Evolutionary conservation across 116 monocot genomes (phyloP).

Genomic region (Dioscorea cayenensis): DNA sequence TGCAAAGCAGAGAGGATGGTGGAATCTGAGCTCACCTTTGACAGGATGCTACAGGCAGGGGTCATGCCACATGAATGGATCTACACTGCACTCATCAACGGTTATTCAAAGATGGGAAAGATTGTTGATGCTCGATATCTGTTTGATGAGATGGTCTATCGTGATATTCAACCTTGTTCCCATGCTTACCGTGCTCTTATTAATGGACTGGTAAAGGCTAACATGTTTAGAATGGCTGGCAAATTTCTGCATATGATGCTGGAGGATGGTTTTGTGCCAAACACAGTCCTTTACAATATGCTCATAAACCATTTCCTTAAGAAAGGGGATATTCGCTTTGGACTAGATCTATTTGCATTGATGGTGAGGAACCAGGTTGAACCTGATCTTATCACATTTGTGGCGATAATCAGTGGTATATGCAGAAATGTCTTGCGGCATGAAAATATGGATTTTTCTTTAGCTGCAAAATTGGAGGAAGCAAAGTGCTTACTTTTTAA

Average conservation of each 20-base stretch:
- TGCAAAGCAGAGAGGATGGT: too few species aligned
- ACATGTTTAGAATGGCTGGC: too few species aligned
- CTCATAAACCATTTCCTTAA: slow-evolving; percentile 31
- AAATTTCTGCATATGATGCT: slow-evolving; percentile 31
- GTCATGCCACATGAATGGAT: too few species aligned
- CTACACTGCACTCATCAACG: slow-evolving; percentile 30
- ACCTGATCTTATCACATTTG: slow-evolving; percentile 33
- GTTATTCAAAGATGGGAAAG: slow-evolving; percentile 27
- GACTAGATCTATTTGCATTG: slow-evolving; percentile 22
- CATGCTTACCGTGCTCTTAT: slow-evolving; percentile 35
- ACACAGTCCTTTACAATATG: slow-evolving; percentile 35
- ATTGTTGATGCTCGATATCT: slow-evolving; percentile 16
- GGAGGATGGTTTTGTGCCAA: slow-evolving; percentile 28
- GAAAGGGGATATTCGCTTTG: slow-evolving; percentile 28
- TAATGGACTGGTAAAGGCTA: slow-evolving; percentile 34
- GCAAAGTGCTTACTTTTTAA: too few species aligned
- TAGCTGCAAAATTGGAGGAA: slow-evolving; percentile 16
- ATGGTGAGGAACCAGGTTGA: slow-evolving; percentile 38
- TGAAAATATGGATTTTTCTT: not conserved
- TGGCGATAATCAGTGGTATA: slow-evolving; percentile 27
- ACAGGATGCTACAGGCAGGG: too few species aligned
- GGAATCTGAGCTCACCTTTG: too few species aligned
- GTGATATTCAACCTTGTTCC: slow-evolving; percentile 21
- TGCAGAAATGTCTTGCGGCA: slow-evolving; percentile 18
- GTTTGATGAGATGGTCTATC: slow-evolving; percentile 31